phyloP scores from a whole-genome alignment of 208 protist genomes.

The Leishmania lainsoni region DNA sequence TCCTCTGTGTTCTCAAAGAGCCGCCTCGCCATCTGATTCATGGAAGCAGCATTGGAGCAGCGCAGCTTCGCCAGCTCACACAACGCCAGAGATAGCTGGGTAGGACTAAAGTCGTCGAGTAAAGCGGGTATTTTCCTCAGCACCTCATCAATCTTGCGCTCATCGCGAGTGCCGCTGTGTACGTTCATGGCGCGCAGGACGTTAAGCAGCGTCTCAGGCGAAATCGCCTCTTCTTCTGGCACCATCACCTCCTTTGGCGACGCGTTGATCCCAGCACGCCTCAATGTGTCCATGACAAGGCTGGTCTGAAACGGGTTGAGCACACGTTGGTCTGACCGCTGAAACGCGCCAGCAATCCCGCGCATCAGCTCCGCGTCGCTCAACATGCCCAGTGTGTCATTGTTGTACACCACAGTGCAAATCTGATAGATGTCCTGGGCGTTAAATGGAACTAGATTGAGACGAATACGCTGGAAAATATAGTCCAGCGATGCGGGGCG shows the following conservation, averaged over 20 bases:
- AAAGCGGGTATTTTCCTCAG: conserved; percentile 56
- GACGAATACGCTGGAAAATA: conserved; percentile 66
- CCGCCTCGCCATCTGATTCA: conserved; percentile 62
- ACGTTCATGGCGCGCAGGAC: conserved; percentile 80
- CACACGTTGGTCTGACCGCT: conserved; percentile 69
- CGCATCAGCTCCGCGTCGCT: conserved; percentile 85
- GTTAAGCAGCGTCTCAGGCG: conserved; percentile 73
- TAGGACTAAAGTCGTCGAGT: conserved; percentile 77
- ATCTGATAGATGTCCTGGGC: conserved; percentile 87
- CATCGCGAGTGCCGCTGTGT: conserved; percentile 64
- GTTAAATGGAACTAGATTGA: conserved; percentile 75
- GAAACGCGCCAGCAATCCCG: conserved; percentile 74
- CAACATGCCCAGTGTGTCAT: conserved; percentile 68
- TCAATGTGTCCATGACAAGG: conserved; percentile 76
- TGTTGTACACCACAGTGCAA: conserved; percentile 68
- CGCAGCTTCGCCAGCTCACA: conserved; percentile 68
- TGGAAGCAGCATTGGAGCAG: conserved; percentile 60
- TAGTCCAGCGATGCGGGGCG: conserved; percentile 36
- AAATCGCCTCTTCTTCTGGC: conserved; percentile 76
- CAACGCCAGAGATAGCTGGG: conserved; percentile 62
- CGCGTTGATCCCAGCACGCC: conserved; percentile 62
- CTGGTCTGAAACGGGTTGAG: conserved; percentile 84
- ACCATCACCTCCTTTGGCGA: conserved; percentile 67
- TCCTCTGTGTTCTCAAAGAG: conserved; percentile 56
- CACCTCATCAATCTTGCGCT: conserved; percentile 66